Evolutionary conservation across 1,284 basidiomycete genomes (phyloP).

Genomic region (Malassezia psittaci): DNA sequence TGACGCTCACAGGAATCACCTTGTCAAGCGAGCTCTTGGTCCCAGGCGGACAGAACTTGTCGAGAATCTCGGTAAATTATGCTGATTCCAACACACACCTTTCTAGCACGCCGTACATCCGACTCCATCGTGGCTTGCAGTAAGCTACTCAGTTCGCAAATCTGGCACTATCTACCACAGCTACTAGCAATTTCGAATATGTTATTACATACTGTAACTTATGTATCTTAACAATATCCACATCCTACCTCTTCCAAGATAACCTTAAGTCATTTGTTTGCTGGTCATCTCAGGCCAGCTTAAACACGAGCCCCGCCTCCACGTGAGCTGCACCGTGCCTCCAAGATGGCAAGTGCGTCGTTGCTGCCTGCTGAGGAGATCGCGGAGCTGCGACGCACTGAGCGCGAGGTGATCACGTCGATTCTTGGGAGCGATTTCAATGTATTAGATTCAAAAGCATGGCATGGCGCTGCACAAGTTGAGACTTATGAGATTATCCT

Average conservation of each 20-base stretch:
- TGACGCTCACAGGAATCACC: constrained; percentile 49
- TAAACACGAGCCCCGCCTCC: constrained; percentile 4
- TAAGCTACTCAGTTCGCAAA: not conserved
- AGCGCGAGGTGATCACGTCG: constrained; percentile 35
- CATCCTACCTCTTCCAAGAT: too few relatives aligned
- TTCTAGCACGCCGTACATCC: constrained; percentile 14
- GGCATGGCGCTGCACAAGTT: constrained; percentile 23
- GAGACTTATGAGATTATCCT: constrained; percentile 32
- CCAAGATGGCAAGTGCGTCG: not conserved
- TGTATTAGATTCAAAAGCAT: constrained; percentile 24
- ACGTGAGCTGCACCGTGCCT: not conserved
- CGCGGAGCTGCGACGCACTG: constrained; percentile 31
- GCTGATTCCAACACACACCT: not conserved
- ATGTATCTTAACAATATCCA: too few relatives aligned
- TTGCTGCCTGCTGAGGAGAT: constrained; percentile 21
- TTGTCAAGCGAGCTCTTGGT: constrained; percentile 35
- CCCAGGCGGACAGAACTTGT: constrained; percentile 34
- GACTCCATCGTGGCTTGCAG: constrained; percentile 3
- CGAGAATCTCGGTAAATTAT: constrained; percentile 25
- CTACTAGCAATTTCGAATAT: too few relatives aligned
- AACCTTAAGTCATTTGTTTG: not conserved
- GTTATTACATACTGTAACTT: too few relatives aligned
- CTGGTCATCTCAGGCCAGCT: not conserved
- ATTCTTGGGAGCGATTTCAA: constrained; percentile 37
- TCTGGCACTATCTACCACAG: not conserved